Percentiles rank a stretch among this genome's conserved stretches.
Conservation (phyloP, 768 basidiomycete genomes). For the Lactifluus volemus region DNA sequence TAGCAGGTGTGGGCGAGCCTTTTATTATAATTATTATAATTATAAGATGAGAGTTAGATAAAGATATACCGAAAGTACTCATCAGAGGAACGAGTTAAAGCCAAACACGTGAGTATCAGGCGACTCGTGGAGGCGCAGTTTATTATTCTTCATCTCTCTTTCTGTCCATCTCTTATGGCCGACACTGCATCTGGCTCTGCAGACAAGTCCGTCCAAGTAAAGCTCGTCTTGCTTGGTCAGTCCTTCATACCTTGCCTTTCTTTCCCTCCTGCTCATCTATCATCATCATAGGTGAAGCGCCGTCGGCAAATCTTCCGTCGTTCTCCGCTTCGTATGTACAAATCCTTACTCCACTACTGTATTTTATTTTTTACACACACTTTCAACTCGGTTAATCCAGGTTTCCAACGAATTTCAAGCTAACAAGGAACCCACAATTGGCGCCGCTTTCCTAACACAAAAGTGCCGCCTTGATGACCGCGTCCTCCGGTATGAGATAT, state of each 20-base stretch:
- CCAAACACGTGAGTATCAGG: no score
- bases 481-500: slow-evolving; percentile 90
- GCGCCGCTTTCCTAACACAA: slow-evolving; percentile 92
- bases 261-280: background rate
- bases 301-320: slow-evolving; percentile 98
- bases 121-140: no score
- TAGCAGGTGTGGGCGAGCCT: slow-evolving; percentile 51
- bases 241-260: slow-evolving; percentile 22
- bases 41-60: no score
- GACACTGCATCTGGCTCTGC: slow-evolving; percentile 61
- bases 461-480: slow-evolving; percentile 94
- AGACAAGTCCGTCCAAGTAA: slow-evolving; percentile 95
- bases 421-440: slow-evolving; percentile 98
- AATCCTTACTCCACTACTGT: slow-evolving; percentile 14
- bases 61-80: no score
- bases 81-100: no score
- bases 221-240: slow-evolving; percentile 88
- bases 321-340: slow-evolving; percentile 80
- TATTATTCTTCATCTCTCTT: background rate
- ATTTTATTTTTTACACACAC: background rate
- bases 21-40: background rate
- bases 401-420: slow-evolving; percentile 97
- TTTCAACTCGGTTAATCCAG: slow-evolving; percentile 29
- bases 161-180: slow-evolving; percentile 38
- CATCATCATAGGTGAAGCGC: slow-evolving; percentile 79